A percentile compares a stretch with the other conserved stretches of the same genome.
These are phyloP conservation scores for Coniochaeta prunicola DNA, from an alignment of 2,329 filamentous ascomycete genomes.

Conservation along the genomic window DNA sequence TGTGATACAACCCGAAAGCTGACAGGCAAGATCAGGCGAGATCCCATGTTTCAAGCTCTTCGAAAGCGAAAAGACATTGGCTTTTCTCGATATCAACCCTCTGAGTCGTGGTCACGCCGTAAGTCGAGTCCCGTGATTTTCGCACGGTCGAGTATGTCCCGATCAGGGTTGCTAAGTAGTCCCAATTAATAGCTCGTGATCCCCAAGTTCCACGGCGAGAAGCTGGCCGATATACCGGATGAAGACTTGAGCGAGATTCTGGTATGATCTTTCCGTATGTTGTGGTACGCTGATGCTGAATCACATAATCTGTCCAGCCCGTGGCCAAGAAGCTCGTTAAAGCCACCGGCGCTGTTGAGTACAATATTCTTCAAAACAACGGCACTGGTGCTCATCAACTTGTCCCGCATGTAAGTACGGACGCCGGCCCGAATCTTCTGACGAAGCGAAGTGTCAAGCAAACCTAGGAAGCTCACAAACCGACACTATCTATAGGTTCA, in stretches of 20 bases:
- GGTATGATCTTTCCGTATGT: constrained; percentile 35
- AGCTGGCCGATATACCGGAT: constrained; percentile 88
- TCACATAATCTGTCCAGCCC: constrained; percentile 37
- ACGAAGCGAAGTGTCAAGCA: neutral
- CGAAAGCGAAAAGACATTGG: constrained; percentile 86
- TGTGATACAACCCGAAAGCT: neutral
- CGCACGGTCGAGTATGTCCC: neutral
- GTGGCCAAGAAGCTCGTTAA: constrained; percentile 80
- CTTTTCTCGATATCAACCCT: constrained; percentile 94
- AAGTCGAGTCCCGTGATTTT: constrained; percentile 22
- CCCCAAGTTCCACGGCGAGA: constrained; percentile 88
- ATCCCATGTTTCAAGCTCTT: constrained; percentile 96
- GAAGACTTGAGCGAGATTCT: constrained; percentile 77
- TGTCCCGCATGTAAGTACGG: constrained; percentile 72
- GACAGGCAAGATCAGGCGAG: constrained; percentile 55
- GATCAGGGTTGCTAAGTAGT: neutral
- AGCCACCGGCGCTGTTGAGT: constrained; percentile 70
- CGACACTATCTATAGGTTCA: constrained; percentile 57
- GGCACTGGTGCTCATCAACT: constrained; percentile 84
- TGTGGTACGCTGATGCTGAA: neutral
- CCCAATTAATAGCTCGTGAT: constrained; percentile 78
- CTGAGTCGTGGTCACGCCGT: constrained; percentile 85
- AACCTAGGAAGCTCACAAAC: neutral
- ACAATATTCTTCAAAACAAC: constrained; percentile 96
- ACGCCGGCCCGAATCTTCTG: neutral